Evolutionary conservation across 2,329 filamentous ascomycete species (phyloP).

Genomic region (Pseudogymnoascus sp.): DNA sequence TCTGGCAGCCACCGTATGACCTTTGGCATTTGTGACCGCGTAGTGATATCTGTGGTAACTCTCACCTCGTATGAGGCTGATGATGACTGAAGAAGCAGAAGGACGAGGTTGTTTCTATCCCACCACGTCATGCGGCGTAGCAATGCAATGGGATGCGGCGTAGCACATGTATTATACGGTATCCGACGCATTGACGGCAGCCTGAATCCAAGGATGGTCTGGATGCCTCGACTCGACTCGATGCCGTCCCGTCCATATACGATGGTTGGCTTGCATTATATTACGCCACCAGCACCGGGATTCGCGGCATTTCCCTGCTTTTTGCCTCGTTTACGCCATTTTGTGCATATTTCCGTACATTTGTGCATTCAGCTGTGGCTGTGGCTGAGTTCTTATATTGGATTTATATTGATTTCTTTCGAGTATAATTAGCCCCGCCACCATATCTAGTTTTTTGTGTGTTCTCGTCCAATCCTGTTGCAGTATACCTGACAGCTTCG

Average conservation of each 20-base stretch:
- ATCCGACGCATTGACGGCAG: background rate
- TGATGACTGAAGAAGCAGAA: background rate
- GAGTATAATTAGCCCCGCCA: conserved; percentile 2
- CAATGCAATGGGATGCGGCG: background rate
- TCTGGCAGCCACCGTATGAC: too few species aligned
- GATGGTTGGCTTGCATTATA: background rate
- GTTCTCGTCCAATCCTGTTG: background rate
- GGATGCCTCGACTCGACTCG: background rate
- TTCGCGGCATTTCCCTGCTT: background rate
- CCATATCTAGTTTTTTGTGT: background rate
- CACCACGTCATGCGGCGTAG: background rate
- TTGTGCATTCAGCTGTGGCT: background rate
- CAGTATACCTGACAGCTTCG: background rate
- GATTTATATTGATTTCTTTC: background rate
- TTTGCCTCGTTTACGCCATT: background rate
- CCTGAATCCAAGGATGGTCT: background rate
- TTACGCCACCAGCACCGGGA: background rate
- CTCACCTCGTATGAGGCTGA: too few species aligned
- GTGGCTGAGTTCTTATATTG: background rate
- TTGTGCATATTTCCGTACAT: background rate
- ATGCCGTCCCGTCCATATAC: background rate
- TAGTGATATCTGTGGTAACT: too few species aligned
- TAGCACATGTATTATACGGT: background rate
- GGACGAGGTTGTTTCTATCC: background rate
- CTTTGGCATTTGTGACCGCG: too few species aligned